A percentile compares a stretch with the other conserved stretches of the same genome.
These are phyloP conservation scores for Cladosporium sp. DNA, from an alignment of 2,329 filamentous ascomycete genomes.

Conservation along the genomic window DNA sequence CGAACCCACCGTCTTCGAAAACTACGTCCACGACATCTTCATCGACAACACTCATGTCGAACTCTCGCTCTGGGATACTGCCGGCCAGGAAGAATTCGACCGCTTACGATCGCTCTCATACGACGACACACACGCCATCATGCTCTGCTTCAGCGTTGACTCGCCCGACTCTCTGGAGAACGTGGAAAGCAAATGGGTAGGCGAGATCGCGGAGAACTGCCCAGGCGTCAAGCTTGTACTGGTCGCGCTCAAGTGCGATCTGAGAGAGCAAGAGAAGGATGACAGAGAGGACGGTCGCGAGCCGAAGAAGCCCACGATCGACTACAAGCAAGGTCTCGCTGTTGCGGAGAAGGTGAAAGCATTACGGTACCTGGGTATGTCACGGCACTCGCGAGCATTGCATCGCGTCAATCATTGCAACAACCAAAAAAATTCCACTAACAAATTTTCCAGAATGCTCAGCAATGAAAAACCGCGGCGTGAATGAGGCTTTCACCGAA, in stretches of 20 bases:
- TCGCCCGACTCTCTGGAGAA: conserved; percentile 96
- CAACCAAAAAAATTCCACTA: neutral
- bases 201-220: conserved; percentile 97
- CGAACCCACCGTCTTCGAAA: conserved; percentile 97
- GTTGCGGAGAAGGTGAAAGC: conserved; percentile 90
- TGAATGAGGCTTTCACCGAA: conserved; percentile 98
- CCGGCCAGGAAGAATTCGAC: conserved; percentile 98
- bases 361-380: conserved; percentile 75
- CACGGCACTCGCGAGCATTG: neutral
- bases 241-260: conserved; percentile 93
- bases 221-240: conserved; percentile 91
- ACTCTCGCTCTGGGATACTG: conserved; percentile 95
- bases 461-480: conserved; percentile 94
- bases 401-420: neutral
- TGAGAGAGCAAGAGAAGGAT: conserved; percentile 72
- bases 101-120: conserved; percentile 91
- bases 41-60: conserved; percentile 97
- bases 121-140: conserved; percentile 96
- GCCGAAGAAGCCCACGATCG: conserved; percentile 64
- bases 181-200: conserved; percentile 97
- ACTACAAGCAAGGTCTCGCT: conserved; percentile 85
- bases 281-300: conserved; percentile 56
- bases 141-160: conserved; percentile 97
- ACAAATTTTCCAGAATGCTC: conserved; percentile 70
- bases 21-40: conserved; percentile 99